These are phyloP conservation scores for Thalassia testudinum DNA, from an alignment of 116 monocot species.

Conservation along the genomic window DNA sequence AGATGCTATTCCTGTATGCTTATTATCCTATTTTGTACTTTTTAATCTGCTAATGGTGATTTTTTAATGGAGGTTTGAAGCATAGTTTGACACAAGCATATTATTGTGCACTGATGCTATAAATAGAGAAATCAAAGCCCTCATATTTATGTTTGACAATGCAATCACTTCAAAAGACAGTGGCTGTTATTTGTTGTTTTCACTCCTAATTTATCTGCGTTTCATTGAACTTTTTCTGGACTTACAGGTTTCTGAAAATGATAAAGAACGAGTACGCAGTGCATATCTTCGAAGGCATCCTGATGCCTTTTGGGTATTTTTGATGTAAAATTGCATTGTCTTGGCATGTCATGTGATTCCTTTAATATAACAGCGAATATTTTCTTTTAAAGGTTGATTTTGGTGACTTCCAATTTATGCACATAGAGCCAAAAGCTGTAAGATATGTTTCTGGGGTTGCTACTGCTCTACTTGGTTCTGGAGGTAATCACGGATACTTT, in stretches of 20 bases:
- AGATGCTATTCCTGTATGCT: conserved; percentile 44
- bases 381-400: conserved; percentile 59
- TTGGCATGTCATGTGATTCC: not conserved
- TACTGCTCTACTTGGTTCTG: conserved; percentile 78
- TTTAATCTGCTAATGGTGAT: too few species aligned
- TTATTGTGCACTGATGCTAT: too few species aligned
- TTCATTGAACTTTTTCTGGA: too few species aligned
- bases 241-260: conserved; percentile 41
- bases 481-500: conserved; percentile 28
- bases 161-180: too few species aligned
- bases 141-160: too few species aligned
- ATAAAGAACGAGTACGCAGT: conserved; percentile 40
- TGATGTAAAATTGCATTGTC: not conserved
- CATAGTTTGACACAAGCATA: too few species aligned
- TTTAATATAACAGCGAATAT: not conserved
- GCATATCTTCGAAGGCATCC: conserved; percentile 72
- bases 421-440: conserved; percentile 64
- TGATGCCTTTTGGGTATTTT: conserved; percentile 79
- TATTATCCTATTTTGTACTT: too few species aligned
- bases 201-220: too few species aligned
- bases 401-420: conserved; percentile 76
- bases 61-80: too few species aligned
- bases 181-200: too few species aligned
- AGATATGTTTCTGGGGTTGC: conserved; percentile 86
- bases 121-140: too few species aligned